Conservation (phyloP, 257 asterid species). For the Henckelia pumila region DNA sequence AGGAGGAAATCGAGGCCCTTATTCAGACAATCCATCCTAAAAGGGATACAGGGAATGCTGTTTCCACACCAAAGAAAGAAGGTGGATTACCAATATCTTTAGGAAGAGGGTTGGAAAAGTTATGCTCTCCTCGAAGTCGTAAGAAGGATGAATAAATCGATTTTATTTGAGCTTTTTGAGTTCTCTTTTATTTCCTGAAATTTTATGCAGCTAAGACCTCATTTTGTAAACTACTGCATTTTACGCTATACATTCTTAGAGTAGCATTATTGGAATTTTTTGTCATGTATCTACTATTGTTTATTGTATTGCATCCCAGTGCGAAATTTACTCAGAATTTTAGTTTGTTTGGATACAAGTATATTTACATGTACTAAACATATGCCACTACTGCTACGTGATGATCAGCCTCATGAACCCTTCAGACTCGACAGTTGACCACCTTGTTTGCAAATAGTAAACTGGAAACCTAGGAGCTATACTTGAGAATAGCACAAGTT, state of each 20-base stretch:
- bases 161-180: neutral
- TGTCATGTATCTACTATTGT: neutral
- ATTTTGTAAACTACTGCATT: neutral
- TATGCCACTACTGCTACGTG: neutral
- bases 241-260: too few relatives aligned
- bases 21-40: constrained; percentile 51
- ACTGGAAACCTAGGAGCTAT: neutral
- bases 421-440: neutral
- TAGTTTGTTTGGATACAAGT: neutral
- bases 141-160: constrained; percentile 26
- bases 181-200: neutral
- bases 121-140: constrained; percentile 25
- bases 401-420: neutral
- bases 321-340: neutral
- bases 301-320: neutral
- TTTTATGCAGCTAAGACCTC: neutral
- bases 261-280: neutral
- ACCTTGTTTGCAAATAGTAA: neutral
- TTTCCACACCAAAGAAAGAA: constrained; percentile 31
- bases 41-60: constrained; percentile 36
- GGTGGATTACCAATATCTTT: constrained; percentile 29
- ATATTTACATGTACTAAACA: too few relatives aligned
- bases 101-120: constrained; percentile 34
- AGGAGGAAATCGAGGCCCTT: constrained; percentile 84
- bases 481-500: neutral